Evolutionary conservation across 352 stramenopile species (phyloP).

Genomic region (Pythium sukuiense): DNA sequence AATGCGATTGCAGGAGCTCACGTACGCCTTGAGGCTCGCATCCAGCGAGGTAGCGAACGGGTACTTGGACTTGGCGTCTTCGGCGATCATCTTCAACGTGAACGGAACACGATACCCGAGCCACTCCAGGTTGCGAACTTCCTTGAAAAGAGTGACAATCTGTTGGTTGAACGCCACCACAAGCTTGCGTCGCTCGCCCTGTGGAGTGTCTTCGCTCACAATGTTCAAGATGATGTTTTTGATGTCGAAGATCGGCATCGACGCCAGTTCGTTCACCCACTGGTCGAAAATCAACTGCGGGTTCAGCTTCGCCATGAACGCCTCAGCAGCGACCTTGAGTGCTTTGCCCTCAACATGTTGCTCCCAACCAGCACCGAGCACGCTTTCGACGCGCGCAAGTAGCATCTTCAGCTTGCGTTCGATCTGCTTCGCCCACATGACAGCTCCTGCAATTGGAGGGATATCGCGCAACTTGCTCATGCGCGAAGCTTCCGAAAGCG

Average conservation of each 20-base stretch:
- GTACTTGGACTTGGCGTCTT: constrained; percentile 97
- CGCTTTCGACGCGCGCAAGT: constrained; percentile 95
- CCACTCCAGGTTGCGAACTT: constrained; percentile 99
- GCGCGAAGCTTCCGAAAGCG: constrained; percentile 93
- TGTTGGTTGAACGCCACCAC: constrained; percentile 96
- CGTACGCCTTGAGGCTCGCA: constrained; percentile 95
- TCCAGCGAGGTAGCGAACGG: constrained; percentile 97
- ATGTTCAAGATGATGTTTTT: constrained; percentile 92
- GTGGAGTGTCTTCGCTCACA: constrained; percentile 72
- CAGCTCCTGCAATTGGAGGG: constrained; percentile 96
- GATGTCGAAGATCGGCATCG: constrained; percentile 90
- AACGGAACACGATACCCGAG: constrained; percentile 96
- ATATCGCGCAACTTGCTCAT: constrained; percentile 97
- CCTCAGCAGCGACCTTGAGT: constrained; percentile 90
- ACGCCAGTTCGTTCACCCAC: constrained; percentile 93
- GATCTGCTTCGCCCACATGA: constrained; percentile 99
- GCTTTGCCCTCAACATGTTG: constrained; percentile 96
- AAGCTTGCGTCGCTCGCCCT: constrained; percentile 77
- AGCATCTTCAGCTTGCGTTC: constrained; percentile 98
- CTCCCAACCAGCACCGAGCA: constrained; percentile 97
- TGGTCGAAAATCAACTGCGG: constrained; percentile 93
- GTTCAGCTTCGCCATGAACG: constrained; percentile 87
- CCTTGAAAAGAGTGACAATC: constrained; percentile 97
- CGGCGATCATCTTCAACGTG: constrained; percentile 93
- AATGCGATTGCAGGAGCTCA: constrained; percentile 70